These are phyloP conservation scores for Fusarium coffeatum DNA, from an alignment of 2,329 filamentous ascomycete species.

Conservation along the genomic window DNA sequence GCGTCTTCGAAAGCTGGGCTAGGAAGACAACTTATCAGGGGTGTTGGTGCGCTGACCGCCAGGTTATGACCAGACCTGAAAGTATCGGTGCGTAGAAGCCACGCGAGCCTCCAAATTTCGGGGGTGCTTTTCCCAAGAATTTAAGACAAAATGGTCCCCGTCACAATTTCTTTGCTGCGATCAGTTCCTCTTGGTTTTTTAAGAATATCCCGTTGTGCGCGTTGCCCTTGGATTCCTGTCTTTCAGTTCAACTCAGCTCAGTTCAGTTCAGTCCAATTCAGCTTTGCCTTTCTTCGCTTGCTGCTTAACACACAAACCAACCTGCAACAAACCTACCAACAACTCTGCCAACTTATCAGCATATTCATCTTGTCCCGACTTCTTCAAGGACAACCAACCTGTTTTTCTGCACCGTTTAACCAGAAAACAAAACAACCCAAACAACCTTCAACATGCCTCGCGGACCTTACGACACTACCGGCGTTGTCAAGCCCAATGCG, in stretches of 20 bases:
- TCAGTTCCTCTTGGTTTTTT: slow-evolving; percentile 36
- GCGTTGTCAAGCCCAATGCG: slow-evolving; percentile 51
- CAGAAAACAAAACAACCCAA: slow-evolving; percentile 2
- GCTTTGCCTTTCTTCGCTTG: slow-evolving; percentile 25
- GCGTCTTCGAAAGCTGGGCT: slow-evolving; percentile 13
- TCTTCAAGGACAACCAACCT: slow-evolving; percentile 27
- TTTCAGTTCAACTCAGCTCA: slow-evolving; percentile 16
- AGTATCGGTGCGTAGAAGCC: slow-evolving; percentile 37
- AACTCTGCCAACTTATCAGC: slow-evolving; percentile 27
- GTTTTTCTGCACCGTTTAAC: slow-evolving; percentile 2
- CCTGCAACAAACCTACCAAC: slow-evolving; percentile 9
- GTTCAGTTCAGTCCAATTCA: slow-evolving; percentile 7
- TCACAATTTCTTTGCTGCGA: slow-evolving; percentile 34
- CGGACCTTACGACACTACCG: slow-evolving; percentile 55
- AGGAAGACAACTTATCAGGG: slow-evolving; percentile 36
- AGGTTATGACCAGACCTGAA: slow-evolving; percentile 37
- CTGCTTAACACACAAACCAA: slow-evolving; percentile 17
- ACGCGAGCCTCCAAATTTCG: slow-evolving; percentile 40
- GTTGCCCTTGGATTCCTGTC: slow-evolving; percentile 38
- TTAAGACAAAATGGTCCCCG: slow-evolving; percentile 43
- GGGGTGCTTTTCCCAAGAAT: slow-evolving; percentile 30
- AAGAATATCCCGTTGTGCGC: slow-evolving; percentile 38
- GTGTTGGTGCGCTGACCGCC: slow-evolving; percentile 37
- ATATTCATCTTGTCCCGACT: slow-evolving; percentile 11
- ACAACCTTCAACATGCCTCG: slow-evolving; percentile 48